These are phyloP conservation scores for Lepidium didymum DNA, from an alignment of 345 rosid genomes.

Conservation along the genomic window DNA sequence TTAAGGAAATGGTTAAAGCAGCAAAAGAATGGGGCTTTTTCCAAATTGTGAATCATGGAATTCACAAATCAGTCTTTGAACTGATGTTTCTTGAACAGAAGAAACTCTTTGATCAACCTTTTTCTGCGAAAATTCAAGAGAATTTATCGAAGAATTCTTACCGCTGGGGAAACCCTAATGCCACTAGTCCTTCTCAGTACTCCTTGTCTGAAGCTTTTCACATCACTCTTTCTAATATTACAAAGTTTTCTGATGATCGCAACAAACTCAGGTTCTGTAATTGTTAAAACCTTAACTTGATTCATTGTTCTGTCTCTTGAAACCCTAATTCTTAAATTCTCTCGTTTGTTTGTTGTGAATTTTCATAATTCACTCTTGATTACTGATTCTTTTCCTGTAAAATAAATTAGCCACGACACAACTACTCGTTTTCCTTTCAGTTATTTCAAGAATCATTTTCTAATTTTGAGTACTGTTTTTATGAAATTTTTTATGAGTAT, in stretches of 20 bases:
- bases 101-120: constrained; percentile 47
- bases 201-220: constrained; percentile 73
- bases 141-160: constrained; percentile 36
- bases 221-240: constrained; percentile 43
- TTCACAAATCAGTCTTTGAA: constrained; percentile 34
- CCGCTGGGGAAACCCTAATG: constrained; percentile 75
- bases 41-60: constrained; percentile 62
- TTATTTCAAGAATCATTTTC: neutral
- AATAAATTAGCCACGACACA: neutral
- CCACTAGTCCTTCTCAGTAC: constrained; percentile 48
- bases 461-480: neutral
- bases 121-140: constrained; percentile 28
- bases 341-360: neutral
- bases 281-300: neutral
- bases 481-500: neutral
- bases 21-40: constrained; percentile 73
- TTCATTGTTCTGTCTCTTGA: constrained; percentile 10
- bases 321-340: neutral
- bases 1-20: constrained; percentile 38
- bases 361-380: neutral
- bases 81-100: constrained; percentile 36
- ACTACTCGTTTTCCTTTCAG: neutral
- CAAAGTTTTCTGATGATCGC: constrained; percentile 20
- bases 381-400: neutral
- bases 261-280: constrained; percentile 36